Percentiles rank a stretch among this genome's conserved stretches.
phyloP scores from a whole-genome alignment of 148 eudicot genomes.

The Rhododendron ovatum region DNA sequence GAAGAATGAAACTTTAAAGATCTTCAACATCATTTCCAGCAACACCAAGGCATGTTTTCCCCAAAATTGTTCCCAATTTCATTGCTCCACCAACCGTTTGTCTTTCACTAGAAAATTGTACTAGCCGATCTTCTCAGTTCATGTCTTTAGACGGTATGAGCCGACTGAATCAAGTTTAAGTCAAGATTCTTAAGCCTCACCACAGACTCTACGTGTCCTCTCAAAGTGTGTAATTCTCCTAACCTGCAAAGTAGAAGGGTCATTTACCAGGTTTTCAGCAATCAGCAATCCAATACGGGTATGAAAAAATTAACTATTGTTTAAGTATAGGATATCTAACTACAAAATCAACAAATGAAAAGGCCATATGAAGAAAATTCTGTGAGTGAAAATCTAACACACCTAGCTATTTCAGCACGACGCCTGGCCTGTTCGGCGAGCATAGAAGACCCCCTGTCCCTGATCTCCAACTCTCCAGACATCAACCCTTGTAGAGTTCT shows the following conservation, averaged over 20 bases:
- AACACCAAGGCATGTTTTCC: neutral
- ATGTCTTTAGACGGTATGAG: slow-evolving; percentile 51
- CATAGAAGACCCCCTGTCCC: slow-evolving; percentile 26
- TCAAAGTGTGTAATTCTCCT: slow-evolving; percentile 50
- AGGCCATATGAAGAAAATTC: neutral
- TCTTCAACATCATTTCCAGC: neutral
- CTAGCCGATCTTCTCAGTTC: neutral
- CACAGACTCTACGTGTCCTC: slow-evolving; percentile 64
- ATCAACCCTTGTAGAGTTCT: slow-evolving; percentile 44
- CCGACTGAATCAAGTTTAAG: slow-evolving; percentile 48
- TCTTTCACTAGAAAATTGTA: neutral
- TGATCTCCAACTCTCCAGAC: slow-evolving; percentile 33
- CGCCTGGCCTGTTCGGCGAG: slow-evolving; percentile 66
- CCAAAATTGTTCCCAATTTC: neutral
- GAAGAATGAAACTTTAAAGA: neutral
- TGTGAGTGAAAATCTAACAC: neutral
- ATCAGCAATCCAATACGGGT: neutral
- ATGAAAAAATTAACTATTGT: neutral
- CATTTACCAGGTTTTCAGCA: neutral
- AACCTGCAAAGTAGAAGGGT: slow-evolving; percentile 31
- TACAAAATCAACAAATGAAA: neutral
- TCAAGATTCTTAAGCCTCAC: slow-evolving; percentile 59
- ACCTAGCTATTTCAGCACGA: slow-evolving; percentile 85
- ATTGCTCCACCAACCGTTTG: neutral
- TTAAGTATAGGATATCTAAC: neutral